Evolutionary conservation across 495 filamentous ascomycete species (phyloP).

Genomic region (Aspergillus baeticus): DNA sequence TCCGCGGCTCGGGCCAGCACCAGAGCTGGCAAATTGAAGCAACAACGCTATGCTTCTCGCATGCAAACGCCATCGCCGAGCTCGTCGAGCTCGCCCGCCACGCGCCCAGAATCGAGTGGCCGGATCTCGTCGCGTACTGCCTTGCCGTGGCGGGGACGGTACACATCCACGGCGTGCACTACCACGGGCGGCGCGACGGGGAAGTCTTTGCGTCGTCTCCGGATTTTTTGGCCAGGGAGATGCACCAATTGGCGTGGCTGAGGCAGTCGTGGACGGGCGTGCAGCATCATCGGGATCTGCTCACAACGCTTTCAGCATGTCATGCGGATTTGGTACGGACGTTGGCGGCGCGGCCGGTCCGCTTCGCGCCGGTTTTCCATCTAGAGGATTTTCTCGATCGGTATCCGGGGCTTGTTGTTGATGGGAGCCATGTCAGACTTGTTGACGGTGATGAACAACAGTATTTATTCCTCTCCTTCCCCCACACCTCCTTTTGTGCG

Average conservation of each 20-base stretch:
- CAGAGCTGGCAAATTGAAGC: constrained; percentile 90
- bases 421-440: constrained; percentile 56
- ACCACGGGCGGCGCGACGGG: constrained; percentile 58
- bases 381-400: constrained; percentile 85
- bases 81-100: constrained; percentile 72
- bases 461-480: not conserved
- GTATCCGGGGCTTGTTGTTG: constrained; percentile 56
- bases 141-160: constrained; percentile 81
- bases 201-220: constrained; percentile 65
- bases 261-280: constrained; percentile 73
- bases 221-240: constrained; percentile 72
- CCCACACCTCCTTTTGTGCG: not conserved
- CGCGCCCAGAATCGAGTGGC: constrained; percentile 71
- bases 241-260: constrained; percentile 73
- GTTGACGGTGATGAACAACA: constrained; percentile 46
- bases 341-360: constrained; percentile 60
- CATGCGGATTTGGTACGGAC: constrained; percentile 74
- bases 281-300: constrained; percentile 73
- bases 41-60: constrained; percentile 80
- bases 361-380: constrained; percentile 76
- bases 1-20: constrained; percentile 75
- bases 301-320: constrained; percentile 69
- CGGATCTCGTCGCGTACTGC: constrained; percentile 78
- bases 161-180: constrained; percentile 81
- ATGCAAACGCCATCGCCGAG: constrained; percentile 83